These are phyloP conservation scores for Podosphaera xanthii DNA, from an alignment of 2,329 filamentous ascomycete genomes.

Conservation along the genomic window DNA sequence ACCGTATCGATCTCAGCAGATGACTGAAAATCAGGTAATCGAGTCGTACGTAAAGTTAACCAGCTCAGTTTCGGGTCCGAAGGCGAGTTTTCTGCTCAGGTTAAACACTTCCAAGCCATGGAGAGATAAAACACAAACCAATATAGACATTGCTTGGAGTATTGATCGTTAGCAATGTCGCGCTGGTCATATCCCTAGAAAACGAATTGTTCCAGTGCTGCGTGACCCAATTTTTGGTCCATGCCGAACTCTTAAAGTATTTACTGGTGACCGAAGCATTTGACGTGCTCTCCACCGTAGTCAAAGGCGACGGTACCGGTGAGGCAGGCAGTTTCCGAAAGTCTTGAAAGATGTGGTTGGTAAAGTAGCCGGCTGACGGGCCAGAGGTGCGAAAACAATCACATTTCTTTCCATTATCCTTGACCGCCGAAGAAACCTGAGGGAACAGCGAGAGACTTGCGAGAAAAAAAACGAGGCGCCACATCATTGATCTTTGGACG, in stretches of 20 bases:
- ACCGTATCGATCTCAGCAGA: slow-evolving; percentile 13
- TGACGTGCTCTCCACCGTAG: slow-evolving; percentile 5
- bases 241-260: slow-evolving; percentile 9
- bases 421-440: slow-evolving; percentile 6
- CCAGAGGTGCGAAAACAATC: slow-evolving; percentile 13
- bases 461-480: too few relatives aligned
- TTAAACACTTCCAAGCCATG: too few relatives aligned
- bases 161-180: slow-evolving; percentile 12
- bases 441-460: slow-evolving; percentile 6
- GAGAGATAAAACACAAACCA: slow-evolving; percentile 4
- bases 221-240: slow-evolving; percentile 12
- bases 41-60: slow-evolving; percentile 14
- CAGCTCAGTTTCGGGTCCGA: not conserved
- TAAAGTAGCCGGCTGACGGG: slow-evolving; percentile 12
- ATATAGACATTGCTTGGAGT: slow-evolving; percentile 14
- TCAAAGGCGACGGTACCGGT: slow-evolving; percentile 5
- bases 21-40: slow-evolving; percentile 12
- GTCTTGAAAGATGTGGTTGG: slow-evolving; percentile 13
- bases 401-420: slow-evolving; percentile 11
- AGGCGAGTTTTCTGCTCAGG: not conserved
- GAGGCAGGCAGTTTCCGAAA: slow-evolving; percentile 9
- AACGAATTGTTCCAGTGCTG: slow-evolving; percentile 15
- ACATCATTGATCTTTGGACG: too few relatives aligned
- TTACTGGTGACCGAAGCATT: slow-evolving; percentile 8
- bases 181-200: slow-evolving; percentile 4